Base-by-base conservation (phyloP, 345 rosid genomes). In the Lepidium aucheri region DNA sequence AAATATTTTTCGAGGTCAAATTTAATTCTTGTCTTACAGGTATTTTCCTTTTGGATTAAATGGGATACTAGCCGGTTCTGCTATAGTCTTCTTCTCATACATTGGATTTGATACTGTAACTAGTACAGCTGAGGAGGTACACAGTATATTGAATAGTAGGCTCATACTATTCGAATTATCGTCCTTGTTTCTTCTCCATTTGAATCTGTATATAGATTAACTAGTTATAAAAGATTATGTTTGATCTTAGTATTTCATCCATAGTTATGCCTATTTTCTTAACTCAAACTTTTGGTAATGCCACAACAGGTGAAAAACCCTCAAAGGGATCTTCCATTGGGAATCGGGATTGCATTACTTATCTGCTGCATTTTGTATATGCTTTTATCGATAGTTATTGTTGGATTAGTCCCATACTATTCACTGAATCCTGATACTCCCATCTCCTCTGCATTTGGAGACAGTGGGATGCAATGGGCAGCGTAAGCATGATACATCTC, bases 401-500 rank as follows among this genome's bases (percentile, higher is more conserved):
- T 85, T 63, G 91, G 91, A 20, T 66, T 85, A 45, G 91, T 85
- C 41, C 91, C 87, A 40, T 85, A 85, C 82, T 78, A 73, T 53
- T 60, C 84, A 11, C 42, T 85, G 68, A 76, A 80, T 78, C 84
- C 84, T 51, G 91, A 85, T 70, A 85, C 88, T 58, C 91, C 91
- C 13, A 85, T 85, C 77, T 83, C 91, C 76, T 81, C 88, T 32
- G 86, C 87, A 36, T 85, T 85, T 80, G 82, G 82, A 78, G 78
- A 84, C 60, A 76, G 85, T 44, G 86, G 91, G 45, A 83, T 85
- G 88, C 86, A 85, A 24, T 85, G 88, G 91, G 91, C 91, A 49
- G 82, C 83, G 91, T 83, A 81, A 78, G 90, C 56, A 40, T 60
- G 32, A 40, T 65, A 67, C 52, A 60, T 58, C 34, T 43, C 53